A percentile compares a stretch with the other conserved stretches of the same genome.
Conservation (phyloP, 805 yeast species). For the Schizosaccharomyces octosporus region DNA sequence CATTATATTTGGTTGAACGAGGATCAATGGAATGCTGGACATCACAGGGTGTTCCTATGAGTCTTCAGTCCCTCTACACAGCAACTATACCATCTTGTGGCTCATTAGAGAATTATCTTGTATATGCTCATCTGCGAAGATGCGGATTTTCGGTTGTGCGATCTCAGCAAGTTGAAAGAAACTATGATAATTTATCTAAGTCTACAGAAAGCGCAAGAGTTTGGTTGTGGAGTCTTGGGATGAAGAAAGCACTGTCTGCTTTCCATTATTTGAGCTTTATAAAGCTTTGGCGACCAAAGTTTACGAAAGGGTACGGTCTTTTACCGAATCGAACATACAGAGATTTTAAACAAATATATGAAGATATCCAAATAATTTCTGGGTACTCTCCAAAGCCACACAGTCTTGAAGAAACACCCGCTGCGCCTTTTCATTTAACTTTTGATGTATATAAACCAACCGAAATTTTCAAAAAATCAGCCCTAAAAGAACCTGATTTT, state of each 20-base stretch:
- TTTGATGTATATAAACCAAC: slow-evolving; percentile 69
- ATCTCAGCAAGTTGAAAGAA: slow-evolving; percentile 6
- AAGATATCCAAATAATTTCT: slow-evolving; percentile 9
- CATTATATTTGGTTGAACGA: slow-evolving; percentile 55
- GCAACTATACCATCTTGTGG: slow-evolving; percentile 18
- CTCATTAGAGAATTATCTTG: slow-evolving; percentile 32
- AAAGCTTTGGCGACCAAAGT: not conserved
- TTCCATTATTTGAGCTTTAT: not conserved
- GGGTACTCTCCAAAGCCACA: slow-evolving; percentile 6
- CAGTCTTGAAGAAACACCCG: not conserved
- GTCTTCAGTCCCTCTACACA: slow-evolving; percentile 41
- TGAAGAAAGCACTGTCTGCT: not conserved
- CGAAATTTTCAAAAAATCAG: slow-evolving; percentile 38
- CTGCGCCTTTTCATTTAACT: slow-evolving; percentile 16
- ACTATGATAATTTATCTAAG: not conserved
- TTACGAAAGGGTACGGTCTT: not conserved
- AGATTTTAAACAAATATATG: slow-evolving; percentile 6
- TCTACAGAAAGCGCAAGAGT: not conserved
- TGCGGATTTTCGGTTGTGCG: slow-evolving; percentile 45
- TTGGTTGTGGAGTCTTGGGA: not conserved
- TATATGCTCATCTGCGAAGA: slow-evolving; percentile 50
- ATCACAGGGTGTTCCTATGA: slow-evolving; percentile 20
- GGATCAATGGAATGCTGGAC: slow-evolving; percentile 31
- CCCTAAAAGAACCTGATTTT: slow-evolving; percentile 49
- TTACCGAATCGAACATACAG: not conserved